Percentiles rank a stretch among this genome's conserved stretches.
Evolutionary conservation across 257 asterid species (phyloP).

Genomic region (Przewalskia tangutica): DNA sequence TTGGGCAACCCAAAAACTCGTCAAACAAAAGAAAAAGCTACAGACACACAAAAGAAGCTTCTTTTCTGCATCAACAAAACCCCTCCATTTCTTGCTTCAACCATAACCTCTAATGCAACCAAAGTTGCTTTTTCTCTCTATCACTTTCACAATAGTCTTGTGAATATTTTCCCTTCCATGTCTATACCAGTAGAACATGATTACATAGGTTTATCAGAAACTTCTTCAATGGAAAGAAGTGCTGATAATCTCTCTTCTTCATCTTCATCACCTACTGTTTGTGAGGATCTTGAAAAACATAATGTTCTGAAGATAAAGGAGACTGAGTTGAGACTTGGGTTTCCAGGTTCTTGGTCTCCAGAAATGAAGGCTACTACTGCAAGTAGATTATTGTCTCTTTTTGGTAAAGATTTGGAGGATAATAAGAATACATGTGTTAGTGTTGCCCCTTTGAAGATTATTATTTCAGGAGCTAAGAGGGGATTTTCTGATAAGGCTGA

Average conservation of each 20-base stretch:
- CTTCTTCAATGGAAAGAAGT: constrained; percentile 26
- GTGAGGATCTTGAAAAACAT: constrained; percentile 1
- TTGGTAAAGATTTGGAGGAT: constrained; percentile 50
- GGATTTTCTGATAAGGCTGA: constrained; percentile 41
- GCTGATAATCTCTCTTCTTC: constrained; percentile 18
- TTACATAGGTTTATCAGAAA: constrained; percentile 53
- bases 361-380: not conserved
- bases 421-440: constrained; percentile 20
- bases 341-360: constrained; percentile 65
- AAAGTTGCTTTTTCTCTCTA: constrained; percentile 13
- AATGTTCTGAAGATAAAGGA: constrained; percentile 34
- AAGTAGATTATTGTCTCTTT: constrained; percentile 33
- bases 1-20: not conserved
- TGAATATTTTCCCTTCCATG: constrained; percentile 12
- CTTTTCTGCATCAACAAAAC: constrained; percentile 15
- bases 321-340: constrained; percentile 74
- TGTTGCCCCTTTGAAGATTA: constrained; percentile 18
- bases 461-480: constrained; percentile 60
- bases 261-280: not conserved
- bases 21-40: constrained; percentile 11
- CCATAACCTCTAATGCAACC: not conserved
- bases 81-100: not conserved
- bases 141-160: not conserved
- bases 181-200: constrained; percentile 47
- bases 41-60: constrained; percentile 40